These are phyloP conservation scores for Westerdykella sp. DNA, from an alignment of 2,329 filamentous ascomycete genomes.

Conservation along the genomic window DNA sequence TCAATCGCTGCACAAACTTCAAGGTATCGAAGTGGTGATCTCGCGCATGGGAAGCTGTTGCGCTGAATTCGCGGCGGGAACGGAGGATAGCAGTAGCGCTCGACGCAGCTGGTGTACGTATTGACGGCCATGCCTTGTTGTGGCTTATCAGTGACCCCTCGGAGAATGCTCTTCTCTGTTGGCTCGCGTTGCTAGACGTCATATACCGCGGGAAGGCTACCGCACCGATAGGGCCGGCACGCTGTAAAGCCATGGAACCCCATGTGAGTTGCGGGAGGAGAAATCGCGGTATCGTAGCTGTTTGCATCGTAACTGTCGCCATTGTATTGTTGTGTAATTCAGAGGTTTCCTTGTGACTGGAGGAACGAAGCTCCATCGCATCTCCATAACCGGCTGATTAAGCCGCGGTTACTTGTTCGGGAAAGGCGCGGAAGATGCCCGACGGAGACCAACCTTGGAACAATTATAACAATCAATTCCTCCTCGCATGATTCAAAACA, in stretches of 20 bases:
- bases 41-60: slow-evolving; percentile 53
- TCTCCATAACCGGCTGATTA: no score
- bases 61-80: slow-evolving; percentile 53
- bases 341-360: no score
- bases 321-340: slow-evolving; percentile 16
- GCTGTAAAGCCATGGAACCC: slow-evolving; percentile 23
- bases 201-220: background rate
- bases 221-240: slow-evolving; percentile 8
- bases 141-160: background rate
- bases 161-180: background rate
- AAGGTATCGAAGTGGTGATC: slow-evolving; percentile 98
- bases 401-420: no score
- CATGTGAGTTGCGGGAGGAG: slow-evolving; percentile 35
- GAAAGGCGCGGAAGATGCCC: no score
- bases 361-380: no score
- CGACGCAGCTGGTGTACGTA: background rate
- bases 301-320: slow-evolving; percentile 17
- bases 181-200: background rate
- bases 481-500: no score
- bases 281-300: slow-evolving; percentile 33
- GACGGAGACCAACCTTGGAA: no score
- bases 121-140: background rate
- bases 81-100: slow-evolving; percentile 1
- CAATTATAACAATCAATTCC: no score
- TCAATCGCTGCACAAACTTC: slow-evolving; percentile 87